Evolutionary conservation across 2,329 filamentous ascomycete genomes (phyloP).

Genomic region (Fusarium dlaminii): DNA sequence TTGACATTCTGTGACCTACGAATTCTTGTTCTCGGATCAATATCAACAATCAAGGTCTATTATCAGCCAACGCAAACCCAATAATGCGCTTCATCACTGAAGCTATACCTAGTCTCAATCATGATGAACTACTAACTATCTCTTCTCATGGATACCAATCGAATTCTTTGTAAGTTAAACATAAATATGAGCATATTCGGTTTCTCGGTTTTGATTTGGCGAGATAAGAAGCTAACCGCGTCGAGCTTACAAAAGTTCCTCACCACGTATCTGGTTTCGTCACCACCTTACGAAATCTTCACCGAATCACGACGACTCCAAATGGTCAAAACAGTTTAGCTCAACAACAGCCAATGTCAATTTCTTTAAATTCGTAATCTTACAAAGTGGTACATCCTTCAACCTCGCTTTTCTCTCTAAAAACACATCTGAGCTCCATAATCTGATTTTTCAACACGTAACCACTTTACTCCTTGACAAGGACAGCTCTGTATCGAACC

Average conservation of each 20-base stretch:
- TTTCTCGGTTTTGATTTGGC: neutral
- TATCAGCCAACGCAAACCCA: neutral
- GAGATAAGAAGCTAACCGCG: neutral
- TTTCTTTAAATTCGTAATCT: neutral
- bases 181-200: neutral
- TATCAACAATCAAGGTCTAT: neutral
- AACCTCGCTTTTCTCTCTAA: neutral
- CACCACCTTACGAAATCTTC: neutral
- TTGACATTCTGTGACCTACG: neutral
- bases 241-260: neutral
- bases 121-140: neutral
- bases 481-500: conserved; percentile 42
- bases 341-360: neutral
- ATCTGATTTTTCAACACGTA: neutral
- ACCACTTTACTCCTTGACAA: conserved; percentile 37
- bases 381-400: neutral
- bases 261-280: neutral
- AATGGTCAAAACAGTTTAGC: neutral
- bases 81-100: too few relatives aligned
- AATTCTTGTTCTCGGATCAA: neutral
- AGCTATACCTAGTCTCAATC: neutral
- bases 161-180: neutral
- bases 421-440: neutral
- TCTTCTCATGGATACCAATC: neutral
- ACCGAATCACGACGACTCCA: neutral